These are phyloP conservation scores for Zopfia rhizophila DNA, from an alignment of 2,329 filamentous ascomycete species.

Conservation along the genomic window DNA sequence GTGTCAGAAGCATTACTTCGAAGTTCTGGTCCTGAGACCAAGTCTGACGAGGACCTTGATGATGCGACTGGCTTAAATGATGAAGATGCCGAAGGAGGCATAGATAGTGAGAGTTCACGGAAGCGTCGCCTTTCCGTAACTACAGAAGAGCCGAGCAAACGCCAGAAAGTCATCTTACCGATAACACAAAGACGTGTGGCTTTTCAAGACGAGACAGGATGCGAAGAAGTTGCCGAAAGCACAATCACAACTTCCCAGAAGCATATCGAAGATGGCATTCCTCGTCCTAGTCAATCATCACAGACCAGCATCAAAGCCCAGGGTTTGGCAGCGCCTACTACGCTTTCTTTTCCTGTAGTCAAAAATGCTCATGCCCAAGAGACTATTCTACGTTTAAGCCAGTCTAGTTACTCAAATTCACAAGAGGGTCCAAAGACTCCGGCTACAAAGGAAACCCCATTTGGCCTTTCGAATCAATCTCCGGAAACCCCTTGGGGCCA, in stretches of 20 bases:
- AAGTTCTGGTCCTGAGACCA: conserved; percentile 10
- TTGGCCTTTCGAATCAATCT: conserved; percentile 28
- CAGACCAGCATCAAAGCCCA: conserved; percentile 54
- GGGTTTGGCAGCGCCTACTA: conserved; percentile 50
- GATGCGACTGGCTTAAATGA: conserved; percentile 33
- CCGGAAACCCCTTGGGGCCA: conserved; percentile 46
- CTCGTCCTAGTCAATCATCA: conserved; percentile 41
- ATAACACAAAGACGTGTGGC: conserved; percentile 6
- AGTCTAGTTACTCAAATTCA: conserved; percentile 66
- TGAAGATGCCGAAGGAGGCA: conserved; percentile 10
- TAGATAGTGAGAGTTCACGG: conserved; percentile 11
- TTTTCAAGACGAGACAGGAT: conserved; percentile 24
- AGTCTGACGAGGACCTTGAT: conserved; percentile 25
- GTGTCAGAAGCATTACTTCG: conserved; percentile 35
- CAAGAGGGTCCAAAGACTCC: conserved; percentile 45
- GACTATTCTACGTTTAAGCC: conserved; percentile 73
- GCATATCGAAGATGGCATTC: conserved; percentile 15
- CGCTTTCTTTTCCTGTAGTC: conserved; percentile 76
- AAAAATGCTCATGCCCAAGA: conserved; percentile 77
- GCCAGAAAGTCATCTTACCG: conserved; percentile 14
- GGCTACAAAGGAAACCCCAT: conserved; percentile 30
- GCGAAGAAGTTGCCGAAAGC: conserved; percentile 18
- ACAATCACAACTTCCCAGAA: conserved; percentile 7
- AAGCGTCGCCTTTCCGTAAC: conserved; percentile 30
- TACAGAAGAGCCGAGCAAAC: conserved; percentile 8